Conservation (phyloP, 108 stramenopile genomes). For the Epithemia pelagica region DNA sequence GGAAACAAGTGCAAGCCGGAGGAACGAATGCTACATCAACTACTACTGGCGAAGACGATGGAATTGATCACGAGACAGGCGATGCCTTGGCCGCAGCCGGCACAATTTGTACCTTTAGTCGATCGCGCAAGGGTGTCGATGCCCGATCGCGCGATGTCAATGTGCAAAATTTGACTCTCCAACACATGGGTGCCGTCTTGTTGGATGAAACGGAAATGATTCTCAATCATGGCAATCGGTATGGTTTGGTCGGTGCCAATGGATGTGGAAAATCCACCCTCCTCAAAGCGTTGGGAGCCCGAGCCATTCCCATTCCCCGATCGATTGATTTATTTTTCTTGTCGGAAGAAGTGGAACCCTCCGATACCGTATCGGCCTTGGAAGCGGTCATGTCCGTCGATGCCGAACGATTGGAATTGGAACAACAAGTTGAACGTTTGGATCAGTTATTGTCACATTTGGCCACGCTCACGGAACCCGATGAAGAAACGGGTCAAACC, state of each 20-base stretch:
- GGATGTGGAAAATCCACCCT: slow-evolving; percentile 84
- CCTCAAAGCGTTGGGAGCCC: slow-evolving; percentile 84
- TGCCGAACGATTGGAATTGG: slow-evolving; percentile 80
- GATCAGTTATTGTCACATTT: slow-evolving; percentile 70
- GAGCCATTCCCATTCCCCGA: slow-evolving; percentile 93
- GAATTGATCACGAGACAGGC: slow-evolving; percentile 53
- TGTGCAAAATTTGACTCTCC: slow-evolving; percentile 90
- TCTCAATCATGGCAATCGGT: slow-evolving; percentile 96
- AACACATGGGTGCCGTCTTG: slow-evolving; percentile 86
- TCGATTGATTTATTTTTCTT: slow-evolving; percentile 96
- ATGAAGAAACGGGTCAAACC: slow-evolving; percentile 43
- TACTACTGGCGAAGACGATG: slow-evolving; percentile 27
- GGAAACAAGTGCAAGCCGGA: slow-evolving; percentile 11
- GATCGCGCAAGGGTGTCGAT: slow-evolving; percentile 70
- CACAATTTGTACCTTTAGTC: slow-evolving; percentile 75
- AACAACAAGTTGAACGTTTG: slow-evolving; percentile 86
- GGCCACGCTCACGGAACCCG: slow-evolving; percentile 49
- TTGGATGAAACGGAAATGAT: slow-evolving; percentile 89
- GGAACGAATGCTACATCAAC: background rate
- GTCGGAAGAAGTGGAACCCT: slow-evolving; percentile 91
- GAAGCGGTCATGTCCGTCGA: slow-evolving; percentile 99
- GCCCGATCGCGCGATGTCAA: slow-evolving; percentile 88
- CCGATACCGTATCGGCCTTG: slow-evolving; percentile 87
- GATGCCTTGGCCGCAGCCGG: slow-evolving; percentile 74
- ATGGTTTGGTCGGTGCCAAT: slow-evolving; percentile 80